Percentiles rank a stretch among this genome's conserved stretches.
Conservation (phyloP, 805 yeast species). For the Candida taoyuanica region DNA sequence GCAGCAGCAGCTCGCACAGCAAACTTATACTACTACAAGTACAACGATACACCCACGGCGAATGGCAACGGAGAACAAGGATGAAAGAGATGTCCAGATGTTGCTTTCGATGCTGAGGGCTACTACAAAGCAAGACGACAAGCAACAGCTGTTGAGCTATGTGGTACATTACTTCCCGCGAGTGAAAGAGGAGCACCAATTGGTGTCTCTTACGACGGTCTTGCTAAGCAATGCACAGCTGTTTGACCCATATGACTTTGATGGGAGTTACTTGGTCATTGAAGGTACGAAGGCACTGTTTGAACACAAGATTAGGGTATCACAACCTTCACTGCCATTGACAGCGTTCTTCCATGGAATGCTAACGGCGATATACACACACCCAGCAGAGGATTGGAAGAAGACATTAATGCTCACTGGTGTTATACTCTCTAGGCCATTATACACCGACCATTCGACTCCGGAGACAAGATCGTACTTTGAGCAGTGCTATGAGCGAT, state of each 20-base stretch:
- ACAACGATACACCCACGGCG: conserved; percentile 31
- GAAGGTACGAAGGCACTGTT: conserved; percentile 43
- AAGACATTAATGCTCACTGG: conserved; percentile 42
- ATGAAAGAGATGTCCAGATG: conserved; percentile 27
- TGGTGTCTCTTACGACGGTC: conserved; percentile 35
- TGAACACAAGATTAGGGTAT: conserved; percentile 39
- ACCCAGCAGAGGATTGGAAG: conserved; percentile 38
- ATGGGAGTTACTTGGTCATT: conserved; percentile 35
- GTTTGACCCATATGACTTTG: conserved; percentile 21
- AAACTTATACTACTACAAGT: too few species aligned
- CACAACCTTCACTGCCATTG: conserved; percentile 40
- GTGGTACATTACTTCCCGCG: conserved; percentile 41
- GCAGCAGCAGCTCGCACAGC: conserved; percentile 18
- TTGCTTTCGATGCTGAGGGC: conserved; percentile 17
- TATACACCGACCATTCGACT: conserved; percentile 30
- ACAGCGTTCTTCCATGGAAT: conserved; percentile 35
- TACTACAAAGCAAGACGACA: conserved; percentile 1
- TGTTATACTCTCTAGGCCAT: conserved; percentile 31
- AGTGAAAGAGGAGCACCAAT: conserved; percentile 40
- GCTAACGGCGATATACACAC: conserved; percentile 29
- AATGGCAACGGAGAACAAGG: conserved; percentile 28
- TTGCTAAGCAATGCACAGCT: conserved; percentile 35
- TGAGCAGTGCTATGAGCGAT: conserved; percentile 31
- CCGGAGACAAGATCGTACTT: conserved; percentile 33
- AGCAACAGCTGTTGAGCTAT: conserved; percentile 31